A percentile compares a stretch with the other conserved stretches of the same genome.
Conservation (phyloP, 2,329 filamentous ascomycete genomes). For the Falciphora oryzae region DNA sequence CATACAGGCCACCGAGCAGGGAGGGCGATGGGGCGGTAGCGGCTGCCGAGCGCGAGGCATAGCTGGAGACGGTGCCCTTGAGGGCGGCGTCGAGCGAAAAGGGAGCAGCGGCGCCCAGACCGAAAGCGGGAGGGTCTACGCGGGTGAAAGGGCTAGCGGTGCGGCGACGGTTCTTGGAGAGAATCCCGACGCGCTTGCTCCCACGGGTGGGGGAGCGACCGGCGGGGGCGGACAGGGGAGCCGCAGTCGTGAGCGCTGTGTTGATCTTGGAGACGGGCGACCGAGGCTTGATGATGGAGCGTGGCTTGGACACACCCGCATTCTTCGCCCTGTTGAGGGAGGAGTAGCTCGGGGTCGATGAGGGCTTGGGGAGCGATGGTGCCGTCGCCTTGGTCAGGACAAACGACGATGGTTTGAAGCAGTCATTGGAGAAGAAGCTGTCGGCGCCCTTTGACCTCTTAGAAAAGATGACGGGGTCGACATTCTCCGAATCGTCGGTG, state of each 20-base stretch:
- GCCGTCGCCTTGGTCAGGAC: slow-evolving; percentile 38
- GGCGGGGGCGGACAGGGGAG: slow-evolving; percentile 61
- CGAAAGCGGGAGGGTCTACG: slow-evolving; percentile 63
- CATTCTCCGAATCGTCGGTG: slow-evolving; percentile 52
- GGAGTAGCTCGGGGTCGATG: slow-evolving; percentile 20
- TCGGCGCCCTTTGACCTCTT: slow-evolving; percentile 54
- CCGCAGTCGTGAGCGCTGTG: slow-evolving; percentile 30
- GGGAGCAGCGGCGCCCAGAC: slow-evolving; percentile 48
- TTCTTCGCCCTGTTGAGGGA: slow-evolving; percentile 24
- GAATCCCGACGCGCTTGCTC: slow-evolving; percentile 61
- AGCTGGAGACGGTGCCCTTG: slow-evolving; percentile 65
- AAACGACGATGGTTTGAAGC: slow-evolving; percentile 43
- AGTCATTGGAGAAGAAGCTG: slow-evolving; percentile 35
- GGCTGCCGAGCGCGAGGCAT: slow-evolving; percentile 37
- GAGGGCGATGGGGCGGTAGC: slow-evolving; percentile 24
- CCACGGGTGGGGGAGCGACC: slow-evolving; percentile 71
- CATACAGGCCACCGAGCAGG: slow-evolving; percentile 21
- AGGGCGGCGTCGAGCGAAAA: slow-evolving; percentile 84
- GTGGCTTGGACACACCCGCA: slow-evolving; percentile 21
- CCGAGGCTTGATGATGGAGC: slow-evolving; percentile 44
- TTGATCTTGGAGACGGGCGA: slow-evolving; percentile 44
- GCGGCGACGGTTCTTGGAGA: slow-evolving; percentile 60
- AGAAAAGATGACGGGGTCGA: slow-evolving; percentile 50
- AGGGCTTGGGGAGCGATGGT: slow-evolving; percentile 18
- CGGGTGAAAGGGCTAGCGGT: slow-evolving; percentile 59